Conservation (phyloP, 2,329 filamentous ascomycete genomes). For the Phaeosphaeriaceae sp. region DNA sequence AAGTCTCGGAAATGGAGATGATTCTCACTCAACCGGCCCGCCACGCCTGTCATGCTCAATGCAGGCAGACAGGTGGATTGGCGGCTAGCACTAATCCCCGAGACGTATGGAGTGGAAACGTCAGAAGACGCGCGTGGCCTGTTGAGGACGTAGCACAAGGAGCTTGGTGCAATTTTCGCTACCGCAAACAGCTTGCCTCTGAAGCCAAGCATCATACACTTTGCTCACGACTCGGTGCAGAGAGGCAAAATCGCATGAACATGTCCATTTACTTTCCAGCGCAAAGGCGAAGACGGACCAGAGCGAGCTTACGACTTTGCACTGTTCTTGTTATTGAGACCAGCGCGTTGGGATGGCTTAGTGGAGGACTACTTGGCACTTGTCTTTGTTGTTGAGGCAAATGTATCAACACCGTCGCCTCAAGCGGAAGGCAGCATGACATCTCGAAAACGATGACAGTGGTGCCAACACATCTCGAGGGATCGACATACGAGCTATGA, state of each 20-base stretch:
- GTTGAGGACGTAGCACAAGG: background rate
- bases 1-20: background rate
- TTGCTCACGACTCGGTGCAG: background rate
- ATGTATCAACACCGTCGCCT: background rate
- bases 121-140: background rate
- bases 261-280: no score
- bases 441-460: background rate
- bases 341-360: background rate
- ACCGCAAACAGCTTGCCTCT: background rate
- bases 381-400: background rate
- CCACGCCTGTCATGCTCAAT: constrained; percentile 4
- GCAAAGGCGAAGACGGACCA: background rate
- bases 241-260: background rate
- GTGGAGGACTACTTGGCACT: background rate
- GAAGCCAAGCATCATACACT: background rate
- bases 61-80: background rate
- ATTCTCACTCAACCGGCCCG: background rate
- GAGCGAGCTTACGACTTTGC: background rate
- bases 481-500: background rate
- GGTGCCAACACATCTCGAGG: background rate
- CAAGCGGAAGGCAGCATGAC: background rate
- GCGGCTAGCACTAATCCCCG: background rate
- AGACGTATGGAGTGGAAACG: background rate
- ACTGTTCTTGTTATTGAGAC: background rate
- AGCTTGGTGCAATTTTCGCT: background rate